These are phyloP conservation scores for Tothia fuscella DNA, from an alignment of 2,329 filamentous ascomycete species.

Conservation along the genomic window DNA sequence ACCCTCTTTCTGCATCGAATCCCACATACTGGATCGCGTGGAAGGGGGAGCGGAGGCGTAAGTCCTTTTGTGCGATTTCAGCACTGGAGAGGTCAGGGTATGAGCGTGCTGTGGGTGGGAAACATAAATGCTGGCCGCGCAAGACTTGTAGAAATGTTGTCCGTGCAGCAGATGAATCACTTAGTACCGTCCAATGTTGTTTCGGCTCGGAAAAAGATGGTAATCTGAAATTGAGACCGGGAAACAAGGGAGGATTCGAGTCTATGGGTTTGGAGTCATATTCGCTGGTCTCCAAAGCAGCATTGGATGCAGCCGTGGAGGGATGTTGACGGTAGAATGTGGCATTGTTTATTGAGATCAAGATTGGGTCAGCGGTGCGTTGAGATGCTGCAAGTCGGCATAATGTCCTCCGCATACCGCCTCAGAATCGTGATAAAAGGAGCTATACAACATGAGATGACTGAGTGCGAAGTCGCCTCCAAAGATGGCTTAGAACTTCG, in stretches of 20 bases:
- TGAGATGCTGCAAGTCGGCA: background rate
- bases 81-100: slow-evolving; percentile 66
- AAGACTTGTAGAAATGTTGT: slow-evolving; percentile 74
- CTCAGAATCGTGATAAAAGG: too few relatives aligned
- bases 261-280: slow-evolving; percentile 27
- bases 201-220: slow-evolving; percentile 39
- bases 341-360: slow-evolving; percentile 59
- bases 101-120: slow-evolving; percentile 62
- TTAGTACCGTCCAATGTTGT: slow-evolving; percentile 75
- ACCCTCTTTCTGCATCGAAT: slow-evolving; percentile 60
- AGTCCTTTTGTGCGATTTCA: slow-evolving; percentile 40
- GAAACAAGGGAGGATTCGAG: slow-evolving; percentile 62
- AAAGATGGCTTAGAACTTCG: too few relatives aligned
- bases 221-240: slow-evolving; percentile 56
- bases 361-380: background rate
- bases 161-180: slow-evolving; percentile 65
- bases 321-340: slow-evolving; percentile 76
- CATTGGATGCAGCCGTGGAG: slow-evolving; percentile 8
- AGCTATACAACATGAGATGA: too few relatives aligned
- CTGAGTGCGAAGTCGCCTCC: too few relatives aligned
- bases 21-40: slow-evolving; percentile 80
- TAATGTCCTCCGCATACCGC: slow-evolving; percentile 7
- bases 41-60: slow-evolving; percentile 44
- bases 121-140: slow-evolving; percentile 60
- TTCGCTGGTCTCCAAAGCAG: slow-evolving; percentile 27